Base-by-base conservation (phyloP, 768 basidiomycete genomes). In the Leccinum ochraceum region DNA sequence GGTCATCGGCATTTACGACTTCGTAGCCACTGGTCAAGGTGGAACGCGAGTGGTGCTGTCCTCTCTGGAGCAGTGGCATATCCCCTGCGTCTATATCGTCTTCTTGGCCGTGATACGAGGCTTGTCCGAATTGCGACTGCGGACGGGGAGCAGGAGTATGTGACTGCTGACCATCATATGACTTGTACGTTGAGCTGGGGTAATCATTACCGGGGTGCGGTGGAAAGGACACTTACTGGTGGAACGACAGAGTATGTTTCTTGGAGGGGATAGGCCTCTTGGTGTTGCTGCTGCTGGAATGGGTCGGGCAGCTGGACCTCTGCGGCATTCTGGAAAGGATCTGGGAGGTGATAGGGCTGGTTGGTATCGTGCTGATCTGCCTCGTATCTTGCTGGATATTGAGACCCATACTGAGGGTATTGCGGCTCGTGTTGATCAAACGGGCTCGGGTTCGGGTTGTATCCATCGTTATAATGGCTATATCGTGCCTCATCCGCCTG, bases 381-480 rank as follows among this genome's bases (percentile, higher is more conserved):
- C 60, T 80, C 77, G 53, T 78, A 76, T 54, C 50, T 67, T 9
- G 58, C 6, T 66, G 76, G 36, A 66, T 76, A 57, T 60, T 75
- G 71, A 11, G 70, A 0, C 66, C 76, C 54, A 62, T 75, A 57
- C 62, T 77, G 67, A 56, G 63, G 58, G 48, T 68, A 64, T 14
- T 67, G 69, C 16, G 74, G 72, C 62, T 77, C 76, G 51, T 44
- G 61, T 46, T 76, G 79, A 61, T 81, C 81, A 60, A 79, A 80
- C 6, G 79, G 79, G 51, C 74, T 75, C 50, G 75, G 69, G 62
- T 87, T 84, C 8, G 83, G 80, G 61, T 76, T 77, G 71, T 86
- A 86, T 0, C 87, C 86, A 60, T 90, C 88, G 67, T 88, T 87
- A 73, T 89, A 88, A 58, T 81, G 82, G 30, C 82, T 74, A 17